These are phyloP conservation scores for Isoetes taiwanensis DNA, from an alignment of 75 land plant genomes.

Conservation along the genomic window DNA sequence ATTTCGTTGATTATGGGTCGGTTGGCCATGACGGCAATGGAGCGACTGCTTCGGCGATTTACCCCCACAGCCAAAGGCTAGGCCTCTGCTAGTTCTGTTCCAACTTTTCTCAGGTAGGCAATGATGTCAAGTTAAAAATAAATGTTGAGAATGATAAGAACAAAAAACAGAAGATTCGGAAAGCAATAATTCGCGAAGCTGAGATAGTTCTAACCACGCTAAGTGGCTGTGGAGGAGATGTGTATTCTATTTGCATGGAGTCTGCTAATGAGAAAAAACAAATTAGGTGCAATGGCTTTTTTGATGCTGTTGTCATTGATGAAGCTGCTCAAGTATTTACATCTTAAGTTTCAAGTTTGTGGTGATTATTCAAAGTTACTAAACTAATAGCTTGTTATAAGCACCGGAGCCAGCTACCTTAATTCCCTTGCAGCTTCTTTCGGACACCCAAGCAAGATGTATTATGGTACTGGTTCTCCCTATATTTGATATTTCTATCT, in stretches of 20 bases:
- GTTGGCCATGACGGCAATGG: no score
- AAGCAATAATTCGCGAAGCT: slow-evolving; percentile 59
- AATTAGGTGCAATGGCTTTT: slow-evolving; percentile 34
- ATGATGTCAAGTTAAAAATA: no score
- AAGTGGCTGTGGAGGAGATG: slow-evolving; percentile 91
- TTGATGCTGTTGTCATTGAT: slow-evolving; percentile 96
- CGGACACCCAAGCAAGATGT: slow-evolving; percentile 58
- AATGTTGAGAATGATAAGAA: no score
- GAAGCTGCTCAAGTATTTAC: slow-evolving; percentile 84
- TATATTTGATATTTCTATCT: background rate
- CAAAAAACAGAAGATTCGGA: no score
- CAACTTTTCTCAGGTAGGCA: no score
- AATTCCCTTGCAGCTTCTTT: slow-evolving; percentile 86
- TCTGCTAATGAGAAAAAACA: slow-evolving; percentile 19
- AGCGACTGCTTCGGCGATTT: no score
- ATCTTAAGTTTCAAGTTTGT: background rate
- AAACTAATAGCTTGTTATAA: slow-evolving; percentile 14
- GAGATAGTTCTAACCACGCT: slow-evolving; percentile 81
- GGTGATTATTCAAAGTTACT: background rate
- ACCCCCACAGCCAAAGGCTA: no score
- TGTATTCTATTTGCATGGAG: slow-evolving; percentile 83
- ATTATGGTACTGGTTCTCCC: slow-evolving; percentile 46
- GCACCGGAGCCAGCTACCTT: slow-evolving; percentile 96
- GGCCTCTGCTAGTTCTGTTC: no score
- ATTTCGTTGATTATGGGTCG: no score